phyloP scores from a whole-genome alignment of 75 land plant genomes.

The Picea glauca region DNA sequence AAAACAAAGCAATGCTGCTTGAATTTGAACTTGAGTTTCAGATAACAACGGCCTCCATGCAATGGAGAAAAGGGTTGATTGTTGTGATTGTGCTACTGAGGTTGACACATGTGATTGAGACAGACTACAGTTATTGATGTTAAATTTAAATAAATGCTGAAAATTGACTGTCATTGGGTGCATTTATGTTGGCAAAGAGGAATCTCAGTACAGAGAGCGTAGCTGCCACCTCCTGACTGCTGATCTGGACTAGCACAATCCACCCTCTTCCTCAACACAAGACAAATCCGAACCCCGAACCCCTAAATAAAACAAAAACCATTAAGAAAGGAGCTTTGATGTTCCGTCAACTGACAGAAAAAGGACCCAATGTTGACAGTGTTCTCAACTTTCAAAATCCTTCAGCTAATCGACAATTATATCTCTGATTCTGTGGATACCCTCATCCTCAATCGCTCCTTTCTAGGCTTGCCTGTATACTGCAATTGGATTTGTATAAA shows the following conservation, averaged over 20 bases:
- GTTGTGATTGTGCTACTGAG: not conserved
- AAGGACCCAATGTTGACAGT: too few relatives aligned
- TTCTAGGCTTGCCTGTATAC: too few relatives aligned
- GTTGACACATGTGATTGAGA: slow-evolving; percentile 7
- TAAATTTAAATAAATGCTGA: not conserved
- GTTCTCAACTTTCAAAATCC: too few relatives aligned
- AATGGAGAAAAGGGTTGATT: not conserved
- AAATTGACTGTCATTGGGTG: not conserved
- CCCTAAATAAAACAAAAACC: too few relatives aligned
- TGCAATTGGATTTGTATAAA: too few relatives aligned
- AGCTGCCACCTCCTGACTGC: slow-evolving; percentile 7
- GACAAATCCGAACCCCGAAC: not conserved
- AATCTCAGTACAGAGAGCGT: slow-evolving; percentile 5
- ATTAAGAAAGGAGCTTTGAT: too few relatives aligned
- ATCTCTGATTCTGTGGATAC: too few relatives aligned
- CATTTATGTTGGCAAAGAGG: not conserved
- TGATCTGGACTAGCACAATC: slow-evolving; percentile 5
- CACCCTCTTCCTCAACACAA: not conserved
- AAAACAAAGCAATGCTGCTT: not conserved
- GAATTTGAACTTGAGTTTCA: not conserved
- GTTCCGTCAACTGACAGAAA: too few relatives aligned
- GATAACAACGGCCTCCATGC: not conserved
- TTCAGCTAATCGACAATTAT: too few relatives aligned
- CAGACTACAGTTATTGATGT: slow-evolving; percentile 3
- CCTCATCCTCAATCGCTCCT: too few relatives aligned